These are phyloP conservation scores for Penicillium psychrosexuale DNA, from an alignment of 2,329 filamentous ascomycete species.

Conservation along the genomic window DNA sequence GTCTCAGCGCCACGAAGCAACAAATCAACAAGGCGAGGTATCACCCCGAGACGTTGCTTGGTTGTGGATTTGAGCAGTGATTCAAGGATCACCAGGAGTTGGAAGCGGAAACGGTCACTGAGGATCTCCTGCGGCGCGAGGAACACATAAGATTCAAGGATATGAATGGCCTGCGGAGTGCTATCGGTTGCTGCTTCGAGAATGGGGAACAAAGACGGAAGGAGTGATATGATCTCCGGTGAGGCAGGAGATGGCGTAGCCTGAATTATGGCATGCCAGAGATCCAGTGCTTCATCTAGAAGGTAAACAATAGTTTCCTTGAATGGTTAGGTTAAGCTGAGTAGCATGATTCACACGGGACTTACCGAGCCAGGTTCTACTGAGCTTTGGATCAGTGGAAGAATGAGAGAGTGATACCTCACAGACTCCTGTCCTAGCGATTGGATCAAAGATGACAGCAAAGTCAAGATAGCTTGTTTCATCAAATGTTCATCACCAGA, in stretches of 20 bases:
- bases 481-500: constrained; percentile 85
- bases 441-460: constrained; percentile 79
- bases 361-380: constrained; percentile 69
- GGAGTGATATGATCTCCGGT: constrained; percentile 60
- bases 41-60: constrained; percentile 39
- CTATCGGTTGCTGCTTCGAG: constrained; percentile 65
- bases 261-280: constrained; percentile 74
- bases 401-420: constrained; percentile 72
- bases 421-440: constrained; percentile 77
- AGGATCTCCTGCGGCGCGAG: constrained; percentile 55
- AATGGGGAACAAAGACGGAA: constrained; percentile 62
- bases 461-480: constrained; percentile 87
- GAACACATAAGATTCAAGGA: constrained; percentile 68
- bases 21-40: constrained; percentile 57
- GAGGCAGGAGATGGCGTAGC: constrained; percentile 62
- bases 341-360: not conserved
- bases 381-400: constrained; percentile 78
- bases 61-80: constrained; percentile 40
- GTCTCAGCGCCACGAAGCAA: constrained; percentile 62
- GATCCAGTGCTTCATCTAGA: constrained; percentile 84
- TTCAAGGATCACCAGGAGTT: constrained; percentile 39
- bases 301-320: constrained; percentile 71
- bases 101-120: constrained; percentile 38
- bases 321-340: not conserved
- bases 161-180: constrained; percentile 59